Conservation (phyloP, 108 stramenopile genomes). For the Skeletonema marinoi region DNA sequence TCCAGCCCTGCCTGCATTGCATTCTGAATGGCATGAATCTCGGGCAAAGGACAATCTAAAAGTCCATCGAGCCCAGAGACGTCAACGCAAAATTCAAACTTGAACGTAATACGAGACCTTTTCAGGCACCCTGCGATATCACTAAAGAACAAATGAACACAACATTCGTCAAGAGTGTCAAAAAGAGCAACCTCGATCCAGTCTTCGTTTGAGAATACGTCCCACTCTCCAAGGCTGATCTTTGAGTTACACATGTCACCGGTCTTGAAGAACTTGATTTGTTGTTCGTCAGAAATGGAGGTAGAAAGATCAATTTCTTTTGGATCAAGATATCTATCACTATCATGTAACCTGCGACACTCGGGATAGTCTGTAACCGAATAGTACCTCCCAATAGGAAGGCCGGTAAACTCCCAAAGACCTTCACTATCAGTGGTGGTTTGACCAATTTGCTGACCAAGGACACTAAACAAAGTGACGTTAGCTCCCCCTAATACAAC, state of each 20-base stretch:
- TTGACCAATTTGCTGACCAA: background rate
- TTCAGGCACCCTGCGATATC: constrained; percentile 14
- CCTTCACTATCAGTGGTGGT: background rate
- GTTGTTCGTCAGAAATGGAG: background rate
- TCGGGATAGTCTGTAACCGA: background rate
- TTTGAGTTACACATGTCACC: constrained; percentile 3
- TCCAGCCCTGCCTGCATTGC: constrained; percentile 12
- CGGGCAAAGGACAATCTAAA: background rate
- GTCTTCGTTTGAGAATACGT: background rate
- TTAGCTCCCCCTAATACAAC: background rate
- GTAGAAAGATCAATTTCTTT: background rate
- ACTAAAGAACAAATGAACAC: constrained; percentile 15
- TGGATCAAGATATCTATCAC: background rate
- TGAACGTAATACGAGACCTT: constrained; percentile 12
- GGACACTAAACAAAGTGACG: background rate
- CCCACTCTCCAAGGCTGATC: background rate
- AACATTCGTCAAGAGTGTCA: constrained; percentile 29
- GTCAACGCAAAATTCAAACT: constrained; percentile 17
- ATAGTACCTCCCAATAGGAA: background rate
- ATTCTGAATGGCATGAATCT: background rate
- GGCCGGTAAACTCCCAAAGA: background rate
- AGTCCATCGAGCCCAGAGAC: background rate
- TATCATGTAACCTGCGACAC: background rate
- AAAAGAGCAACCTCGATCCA: constrained; percentile 1
- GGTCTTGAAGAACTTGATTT: constrained; percentile 2